phyloP scores from a whole-genome alignment of 164 flowering plant genomes.

The Liriodendron chinense region DNA sequence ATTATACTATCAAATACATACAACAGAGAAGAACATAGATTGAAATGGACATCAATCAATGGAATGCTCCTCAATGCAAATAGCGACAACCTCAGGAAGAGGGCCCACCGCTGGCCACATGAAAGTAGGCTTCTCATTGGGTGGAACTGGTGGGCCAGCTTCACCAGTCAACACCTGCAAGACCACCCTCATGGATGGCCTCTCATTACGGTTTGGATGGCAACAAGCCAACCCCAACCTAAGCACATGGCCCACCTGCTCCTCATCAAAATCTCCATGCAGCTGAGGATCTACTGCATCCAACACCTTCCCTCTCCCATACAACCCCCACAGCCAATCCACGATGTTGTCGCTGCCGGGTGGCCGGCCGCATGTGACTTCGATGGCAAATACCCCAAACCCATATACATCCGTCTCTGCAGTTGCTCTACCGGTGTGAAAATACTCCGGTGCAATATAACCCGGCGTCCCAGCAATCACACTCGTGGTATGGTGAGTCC shows the following conservation, averaged over 20 bases:
- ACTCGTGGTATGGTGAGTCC: conserved; percentile 27
- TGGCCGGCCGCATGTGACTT: conserved; percentile 39
- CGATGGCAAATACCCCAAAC: conserved; percentile 19
- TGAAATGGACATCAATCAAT: conserved; percentile 18
- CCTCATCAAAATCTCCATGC: conserved; percentile 15
- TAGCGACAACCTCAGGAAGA: conserved; percentile 11
- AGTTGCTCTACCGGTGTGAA: conserved; percentile 5
- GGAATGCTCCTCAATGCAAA: background rate
- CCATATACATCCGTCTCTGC: conserved; percentile 12
- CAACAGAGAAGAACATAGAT: no score
- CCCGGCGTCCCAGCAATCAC: conserved; percentile 46
- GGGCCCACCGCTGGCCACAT: conserved; percentile 41
- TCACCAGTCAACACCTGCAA: conserved; percentile 47
- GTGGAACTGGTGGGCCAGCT: conserved; percentile 34
- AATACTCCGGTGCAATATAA: conserved; percentile 16
- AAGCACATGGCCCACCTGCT: background rate
- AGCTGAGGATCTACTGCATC: conserved; percentile 19
- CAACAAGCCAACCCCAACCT: conserved; percentile 12
- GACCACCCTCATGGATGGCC: conserved; percentile 39
- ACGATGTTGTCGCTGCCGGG: conserved; percentile 13
- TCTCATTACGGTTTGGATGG: conserved; percentile 34
- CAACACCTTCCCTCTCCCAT: conserved; percentile 10
- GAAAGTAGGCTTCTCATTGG: conserved; percentile 41
- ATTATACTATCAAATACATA: no score
- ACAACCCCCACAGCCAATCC: conserved; percentile 24